Evolutionary conservation across 2,329 filamentous ascomycete species (phyloP), one percentile per base, ranked within the genome.

Genomic region (Rhynchosporium agropyri): DNA sequence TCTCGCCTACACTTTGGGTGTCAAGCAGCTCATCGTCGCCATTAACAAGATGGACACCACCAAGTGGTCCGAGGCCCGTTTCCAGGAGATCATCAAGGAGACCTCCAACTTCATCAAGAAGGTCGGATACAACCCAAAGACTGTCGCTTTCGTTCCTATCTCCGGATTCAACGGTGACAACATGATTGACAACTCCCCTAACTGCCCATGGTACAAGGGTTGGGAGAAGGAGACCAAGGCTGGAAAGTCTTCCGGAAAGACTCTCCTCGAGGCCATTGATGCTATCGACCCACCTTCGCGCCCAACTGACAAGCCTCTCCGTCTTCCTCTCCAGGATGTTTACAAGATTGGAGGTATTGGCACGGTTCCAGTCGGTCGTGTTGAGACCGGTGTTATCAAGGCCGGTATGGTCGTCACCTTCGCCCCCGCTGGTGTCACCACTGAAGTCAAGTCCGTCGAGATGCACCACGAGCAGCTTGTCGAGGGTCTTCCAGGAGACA

Each of bases 11-110:
- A 98, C 95, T 82, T 91, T 99, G 69, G 95, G 95, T 95, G 95
- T 99, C 78, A 94, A 91, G 87, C 94, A 99, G 89, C 92, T 99
- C 86, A 98, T 99, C 79, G 94, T 98, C 77, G 95, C 95, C 84
- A 96, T 98, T 89, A 99, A 99, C 93, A 99, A 99, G 92, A 99
- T 99, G 95, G 95, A 99, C 90, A 98, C 93, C 81, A 88, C 91
- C 87, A 92, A 97, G 85, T 99, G 94, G 94, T 89, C 91, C 73
- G 90, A 98, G 91, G 84, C 88, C 72, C 94, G 95, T 85, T 98
- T 84, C 92, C 84, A 93, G 79, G 95, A 98, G 83, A 98, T 99
- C 81, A 94, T 98, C 89, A 98, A 98, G 92, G 95, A 99, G 89
- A 97, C 93, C 76, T 96, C 93, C 84, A 90, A 87, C 87, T 98